phyloP scores from a whole-genome alignment of 192 early-diverging fungal genomes.

The Spizellomyces punctatus region DNA sequence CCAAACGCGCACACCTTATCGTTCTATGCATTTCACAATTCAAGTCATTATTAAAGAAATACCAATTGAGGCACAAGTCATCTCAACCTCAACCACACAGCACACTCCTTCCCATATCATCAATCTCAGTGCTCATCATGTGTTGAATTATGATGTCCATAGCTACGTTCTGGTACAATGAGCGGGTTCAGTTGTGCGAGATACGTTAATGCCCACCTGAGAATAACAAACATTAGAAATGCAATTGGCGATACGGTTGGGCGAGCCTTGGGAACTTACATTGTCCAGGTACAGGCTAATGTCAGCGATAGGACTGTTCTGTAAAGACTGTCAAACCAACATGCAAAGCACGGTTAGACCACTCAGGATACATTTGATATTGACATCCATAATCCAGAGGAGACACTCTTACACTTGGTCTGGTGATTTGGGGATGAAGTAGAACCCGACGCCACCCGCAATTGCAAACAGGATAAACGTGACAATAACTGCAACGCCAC shows the following conservation, averaged over 20 bases:
- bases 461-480: conserved; percentile 54
- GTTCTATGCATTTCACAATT: too few relatives aligned
- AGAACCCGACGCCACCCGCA: conserved; percentile 48
- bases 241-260: not conserved
- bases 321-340: conserved; percentile 46
- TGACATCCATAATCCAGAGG: not conserved
- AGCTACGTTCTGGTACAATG: conserved; percentile 67
- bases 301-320: conserved; percentile 63
- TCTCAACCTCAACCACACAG: too few relatives aligned
- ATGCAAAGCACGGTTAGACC: not conserved
- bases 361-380: not conserved
- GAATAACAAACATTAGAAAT: not conserved
- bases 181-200: conserved; percentile 86
- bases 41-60: too few relatives aligned
- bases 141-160: conserved; percentile 11
- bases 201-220: conserved; percentile 89
- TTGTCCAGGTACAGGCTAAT: conserved; percentile 59
- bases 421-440: conserved; percentile 57
- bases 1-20: too few relatives aligned
- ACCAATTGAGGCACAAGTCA: too few relatives aligned
- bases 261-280: conserved; percentile 48
- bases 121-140: too few relatives aligned
- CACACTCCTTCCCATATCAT: too few relatives aligned
- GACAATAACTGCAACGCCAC: conserved; percentile 45
- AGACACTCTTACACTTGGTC: conserved; percentile 60